Base-by-base conservation (phyloP, 257 asterid genomes). In the Penstemon davidsonii region DNA sequence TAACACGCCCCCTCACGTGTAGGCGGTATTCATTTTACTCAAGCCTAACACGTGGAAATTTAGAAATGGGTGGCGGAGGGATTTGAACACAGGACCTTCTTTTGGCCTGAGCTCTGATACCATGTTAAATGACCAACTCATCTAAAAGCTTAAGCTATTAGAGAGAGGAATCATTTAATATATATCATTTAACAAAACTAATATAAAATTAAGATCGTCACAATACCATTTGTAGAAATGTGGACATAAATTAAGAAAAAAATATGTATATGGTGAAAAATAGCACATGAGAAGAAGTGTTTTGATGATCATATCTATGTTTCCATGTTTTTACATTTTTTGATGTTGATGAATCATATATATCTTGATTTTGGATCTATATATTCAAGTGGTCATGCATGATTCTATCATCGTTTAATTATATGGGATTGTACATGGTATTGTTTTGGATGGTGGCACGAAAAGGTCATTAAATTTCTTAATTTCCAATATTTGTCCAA, bases 231-330 rank as follows among this genome's bases (percentile, higher is more conserved):
- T 61, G 53, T 5, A 54, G 37, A 55, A 55, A 7, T 18, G 61
- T 25, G 66, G 64, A 18, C 41, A 7, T 7, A 38, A 12, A 33
- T 42, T 57, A 6, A 46, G 6, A 46, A 8, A 10, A 11, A 7
- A 39, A 0, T 11, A 7, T n/a, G 64, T 65, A 7, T 57, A 58
- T 66, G 41, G 49, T 8, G 68, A 60, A 38, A 72, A 45, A 41
- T 5, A 60, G 53, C 68, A 67, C 69, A 18, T 67, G 65, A 18
- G 51, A 15, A 41, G 46, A 73, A 66, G 57, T 41, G 70, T 1
- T 2, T 46, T 12, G 10, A 8, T 7, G 10, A 46, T 7, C 9
- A 7, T 46, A 9, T 46, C 1, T 0, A 46, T 46, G 4, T 10
- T 5, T 12, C n/a, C 54, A 3, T 49, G 15, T 10, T 10, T 49